phyloP scores from a whole-genome alignment of 805 yeast species.

The Scheffersomyces spartinae region DNA sequence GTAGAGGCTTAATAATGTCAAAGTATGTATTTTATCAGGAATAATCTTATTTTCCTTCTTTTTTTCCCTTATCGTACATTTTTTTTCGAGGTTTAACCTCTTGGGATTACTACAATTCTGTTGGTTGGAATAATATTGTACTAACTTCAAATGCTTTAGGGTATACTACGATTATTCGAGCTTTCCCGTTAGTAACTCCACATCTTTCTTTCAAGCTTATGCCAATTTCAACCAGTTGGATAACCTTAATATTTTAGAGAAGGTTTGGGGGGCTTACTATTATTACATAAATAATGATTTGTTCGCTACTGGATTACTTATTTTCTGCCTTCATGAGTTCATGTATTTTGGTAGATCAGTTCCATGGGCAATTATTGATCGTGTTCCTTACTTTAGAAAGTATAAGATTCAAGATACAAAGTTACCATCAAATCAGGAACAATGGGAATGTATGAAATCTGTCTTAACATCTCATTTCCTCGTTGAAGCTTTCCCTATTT shows the following conservation, averaged over 20 bases:
- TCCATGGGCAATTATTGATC: slow-evolving; percentile 87
- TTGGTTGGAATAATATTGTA: no score
- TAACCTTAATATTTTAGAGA: slow-evolving; percentile 43
- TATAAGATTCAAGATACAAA: slow-evolving; percentile 87
- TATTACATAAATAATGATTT: slow-evolving; percentile 76
- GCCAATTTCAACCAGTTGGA: slow-evolving; percentile 13
- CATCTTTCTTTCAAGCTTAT: slow-evolving; percentile 13
- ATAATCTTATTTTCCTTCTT: no score
- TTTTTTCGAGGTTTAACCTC: no score
- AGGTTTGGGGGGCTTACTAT: slow-evolving; percentile 85
- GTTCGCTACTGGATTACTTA: slow-evolving; percentile 82
- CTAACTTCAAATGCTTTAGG: no score
- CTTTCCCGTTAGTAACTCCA: slow-evolving; percentile 14
- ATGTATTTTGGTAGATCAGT: slow-evolving; percentile 86
- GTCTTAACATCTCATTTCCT: slow-evolving; percentile 80
- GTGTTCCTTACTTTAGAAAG: slow-evolving; percentile 71
- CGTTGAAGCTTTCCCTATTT: slow-evolving; percentile 92
- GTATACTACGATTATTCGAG: slow-evolving; percentile 16
- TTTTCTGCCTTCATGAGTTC: slow-evolving; percentile 74
- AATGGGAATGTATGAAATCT: slow-evolving; percentile 82
- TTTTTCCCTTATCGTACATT: no score
- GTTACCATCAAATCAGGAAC: slow-evolving; percentile 71
- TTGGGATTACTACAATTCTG: no score
- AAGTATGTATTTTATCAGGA: no score
- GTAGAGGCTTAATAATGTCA: no score